Evolutionary conservation across 2,329 filamentous ascomycete genomes (phyloP).

Genomic region (Helotiales sp.): DNA sequence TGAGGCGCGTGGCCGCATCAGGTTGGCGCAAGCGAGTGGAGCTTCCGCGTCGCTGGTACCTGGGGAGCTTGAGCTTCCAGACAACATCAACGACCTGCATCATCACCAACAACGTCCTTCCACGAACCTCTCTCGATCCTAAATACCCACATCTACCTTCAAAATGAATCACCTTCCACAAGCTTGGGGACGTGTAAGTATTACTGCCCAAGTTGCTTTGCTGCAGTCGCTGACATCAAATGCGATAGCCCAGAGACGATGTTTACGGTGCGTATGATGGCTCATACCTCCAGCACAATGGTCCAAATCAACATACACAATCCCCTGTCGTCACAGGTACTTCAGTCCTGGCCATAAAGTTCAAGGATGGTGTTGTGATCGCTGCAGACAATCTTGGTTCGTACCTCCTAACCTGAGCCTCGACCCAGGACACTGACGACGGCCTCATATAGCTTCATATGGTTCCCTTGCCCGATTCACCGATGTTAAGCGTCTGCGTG

Average conservation of each 20-base stretch:
- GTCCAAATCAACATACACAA: slow-evolving; percentile 86
- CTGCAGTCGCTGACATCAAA: slow-evolving; percentile 45
- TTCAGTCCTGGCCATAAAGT: slow-evolving; percentile 93
- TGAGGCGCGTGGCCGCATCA: slow-evolving; percentile 18
- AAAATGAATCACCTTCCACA: slow-evolving; percentile 75
- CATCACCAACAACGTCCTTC: slow-evolving; percentile 17
- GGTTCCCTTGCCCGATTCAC: slow-evolving; percentile 96
- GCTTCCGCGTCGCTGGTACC: slow-evolving; percentile 34
- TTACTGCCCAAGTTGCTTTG: slow-evolving; percentile 16
- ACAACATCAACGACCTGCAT: slow-evolving; percentile 6
- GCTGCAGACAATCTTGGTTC: slow-evolving; percentile 94
- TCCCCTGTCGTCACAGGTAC: slow-evolving; percentile 94
- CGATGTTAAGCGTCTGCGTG: slow-evolving; percentile 91
- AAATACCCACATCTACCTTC: slow-evolving; percentile 14
- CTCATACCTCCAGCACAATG: slow-evolving; percentile 76
- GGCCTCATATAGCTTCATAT: slow-evolving; percentile 75
- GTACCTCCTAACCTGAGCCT: background rate
- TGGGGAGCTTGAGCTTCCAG: slow-evolving; percentile 16
- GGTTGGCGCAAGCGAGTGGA: slow-evolving; percentile 4
- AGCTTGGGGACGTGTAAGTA: slow-evolving; percentile 72
- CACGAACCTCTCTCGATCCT: slow-evolving; percentile 14
- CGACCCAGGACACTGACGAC: slow-evolving; percentile 27
- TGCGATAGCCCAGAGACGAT: slow-evolving; percentile 85
- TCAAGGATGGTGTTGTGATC: slow-evolving; percentile 94
- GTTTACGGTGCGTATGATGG: slow-evolving; percentile 92